A percentile compares a stretch with the other conserved stretches of the same genome.
phyloP scores from a whole-genome alignment of 176 grass and related monocot genomes.

The Urochloa ruziziensis region DNA sequence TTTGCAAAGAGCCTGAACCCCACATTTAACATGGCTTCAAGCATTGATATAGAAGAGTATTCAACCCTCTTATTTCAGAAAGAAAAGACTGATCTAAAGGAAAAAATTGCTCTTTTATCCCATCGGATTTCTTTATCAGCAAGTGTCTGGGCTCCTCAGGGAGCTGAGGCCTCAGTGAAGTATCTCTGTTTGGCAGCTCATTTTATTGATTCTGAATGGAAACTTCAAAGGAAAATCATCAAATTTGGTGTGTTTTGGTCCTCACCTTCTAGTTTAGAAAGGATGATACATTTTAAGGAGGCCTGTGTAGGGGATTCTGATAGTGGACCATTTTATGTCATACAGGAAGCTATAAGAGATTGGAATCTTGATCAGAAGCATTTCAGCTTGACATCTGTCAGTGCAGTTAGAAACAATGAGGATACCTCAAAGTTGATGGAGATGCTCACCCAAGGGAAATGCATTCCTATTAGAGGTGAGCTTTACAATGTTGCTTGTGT shows the following conservation, averaged over 20 bases:
- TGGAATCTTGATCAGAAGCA: constrained; percentile 59
- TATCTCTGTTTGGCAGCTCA: constrained; percentile 43
- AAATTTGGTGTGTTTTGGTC: constrained; percentile 54
- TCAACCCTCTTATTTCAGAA: constrained; percentile 48
- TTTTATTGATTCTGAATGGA: constrained; percentile 53
- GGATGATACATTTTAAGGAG: constrained; percentile 46
- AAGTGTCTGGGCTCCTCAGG: constrained; percentile 36
- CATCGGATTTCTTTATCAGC: constrained; percentile 51
- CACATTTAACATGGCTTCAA: constrained; percentile 53
- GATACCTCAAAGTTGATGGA: constrained; percentile 35
- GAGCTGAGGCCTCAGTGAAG: constrained; percentile 44
- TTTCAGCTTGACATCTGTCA: constrained; percentile 40
- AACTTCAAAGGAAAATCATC: constrained; percentile 53
- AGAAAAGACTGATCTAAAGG: constrained; percentile 59
- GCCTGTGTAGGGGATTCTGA: constrained; percentile 33
- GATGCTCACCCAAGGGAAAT: constrained; percentile 24
- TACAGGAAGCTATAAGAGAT: constrained; percentile 51
- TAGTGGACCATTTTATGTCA: constrained; percentile 43
- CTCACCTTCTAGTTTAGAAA: constrained; percentile 41
- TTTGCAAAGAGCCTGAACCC: constrained; percentile 54
- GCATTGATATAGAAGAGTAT: constrained; percentile 50
- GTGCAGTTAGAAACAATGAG: constrained; percentile 29
- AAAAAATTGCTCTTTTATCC: constrained; percentile 36
- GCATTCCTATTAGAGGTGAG: constrained; percentile 46
- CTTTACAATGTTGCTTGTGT: constrained; percentile 48